Evolutionary conservation across 805 yeast species (phyloP).

Genomic region (Metschnikowia colocasiae): DNA sequence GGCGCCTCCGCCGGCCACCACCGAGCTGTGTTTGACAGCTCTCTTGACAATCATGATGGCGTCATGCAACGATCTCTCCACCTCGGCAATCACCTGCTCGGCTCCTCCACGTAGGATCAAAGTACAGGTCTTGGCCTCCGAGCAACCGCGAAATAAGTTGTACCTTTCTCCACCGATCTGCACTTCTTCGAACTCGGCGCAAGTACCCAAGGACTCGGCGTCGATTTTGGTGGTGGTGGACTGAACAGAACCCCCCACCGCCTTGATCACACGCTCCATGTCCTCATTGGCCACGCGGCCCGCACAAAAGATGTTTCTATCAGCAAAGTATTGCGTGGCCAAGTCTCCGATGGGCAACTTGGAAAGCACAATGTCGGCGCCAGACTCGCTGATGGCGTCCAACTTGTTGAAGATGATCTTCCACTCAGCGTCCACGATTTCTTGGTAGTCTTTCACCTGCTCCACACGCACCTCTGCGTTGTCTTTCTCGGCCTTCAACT

Average conservation of each 20-base stretch:
- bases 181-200: constrained; percentile 75
- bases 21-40: constrained; percentile 77
- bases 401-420: constrained; percentile 83
- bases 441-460: constrained; percentile 90
- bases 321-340: constrained; percentile 98
- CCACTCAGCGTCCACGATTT: constrained; percentile 99
- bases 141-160: constrained; percentile 89
- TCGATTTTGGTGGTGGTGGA: constrained; percentile 67
- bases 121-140: constrained; percentile 90
- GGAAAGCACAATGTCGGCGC: constrained; percentile 90
- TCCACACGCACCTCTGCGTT: constrained; percentile 97
- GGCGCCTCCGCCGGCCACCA: constrained; percentile 99
- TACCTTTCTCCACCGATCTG: constrained; percentile 96
- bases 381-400: constrained; percentile 74
- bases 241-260: constrained; percentile 91
- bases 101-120: constrained; percentile 95
- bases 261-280: constrained; percentile 85
- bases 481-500: constrained; percentile 96
- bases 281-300: constrained; percentile 90
- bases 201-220: constrained; percentile 52
- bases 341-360: constrained; percentile 96
- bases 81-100: constrained; percentile 96
- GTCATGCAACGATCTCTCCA: constrained; percentile 95
- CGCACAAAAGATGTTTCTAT: constrained; percentile 93
- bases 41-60: constrained; percentile 98